These are phyloP conservation scores for Solanum tacnaense DNA, from an alignment of 257 asterid species.

Conservation along the genomic window DNA sequence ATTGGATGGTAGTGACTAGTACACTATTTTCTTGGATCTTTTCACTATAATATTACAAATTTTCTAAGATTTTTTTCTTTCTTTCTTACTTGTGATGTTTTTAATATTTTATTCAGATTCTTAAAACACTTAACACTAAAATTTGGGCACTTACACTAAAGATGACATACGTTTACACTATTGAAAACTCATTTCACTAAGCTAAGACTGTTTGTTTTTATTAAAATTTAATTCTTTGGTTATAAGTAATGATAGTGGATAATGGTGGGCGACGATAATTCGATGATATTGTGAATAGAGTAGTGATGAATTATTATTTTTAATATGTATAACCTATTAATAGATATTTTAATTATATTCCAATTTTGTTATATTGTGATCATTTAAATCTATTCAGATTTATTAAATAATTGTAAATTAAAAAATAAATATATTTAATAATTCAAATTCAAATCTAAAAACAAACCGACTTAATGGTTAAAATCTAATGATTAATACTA, in stretches of 20 bases:
- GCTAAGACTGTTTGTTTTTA: too few relatives aligned
- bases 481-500: too few relatives aligned
- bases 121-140: not conserved
- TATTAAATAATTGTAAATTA: not conserved
- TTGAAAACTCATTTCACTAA: too few relatives aligned
- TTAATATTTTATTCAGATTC: not conserved
- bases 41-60: not conserved
- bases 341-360: not conserved
- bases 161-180: not conserved
- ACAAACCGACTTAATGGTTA: too few relatives aligned
- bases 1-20: not conserved
- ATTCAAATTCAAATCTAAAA: not conserved
- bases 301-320: too few relatives aligned
- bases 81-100: not conserved
- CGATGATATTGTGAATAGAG: too few relatives aligned
- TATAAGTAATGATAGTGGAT: not conserved
- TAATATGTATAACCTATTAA: too few relatives aligned
- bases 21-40: not conserved
- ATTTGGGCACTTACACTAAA: not conserved
- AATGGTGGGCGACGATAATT: too few relatives aligned
- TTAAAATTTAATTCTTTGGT: not conserved
- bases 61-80: not conserved
- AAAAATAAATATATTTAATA: not conserved
- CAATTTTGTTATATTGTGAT: not conserved
- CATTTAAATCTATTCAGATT: not conserved